A percentile compares a stretch with the other conserved stretches of the same genome.
Evolutionary conservation across 495 filamentous ascomycete genomes (phyloP).

Genomic region (Cairneyella variabilis): DNA sequence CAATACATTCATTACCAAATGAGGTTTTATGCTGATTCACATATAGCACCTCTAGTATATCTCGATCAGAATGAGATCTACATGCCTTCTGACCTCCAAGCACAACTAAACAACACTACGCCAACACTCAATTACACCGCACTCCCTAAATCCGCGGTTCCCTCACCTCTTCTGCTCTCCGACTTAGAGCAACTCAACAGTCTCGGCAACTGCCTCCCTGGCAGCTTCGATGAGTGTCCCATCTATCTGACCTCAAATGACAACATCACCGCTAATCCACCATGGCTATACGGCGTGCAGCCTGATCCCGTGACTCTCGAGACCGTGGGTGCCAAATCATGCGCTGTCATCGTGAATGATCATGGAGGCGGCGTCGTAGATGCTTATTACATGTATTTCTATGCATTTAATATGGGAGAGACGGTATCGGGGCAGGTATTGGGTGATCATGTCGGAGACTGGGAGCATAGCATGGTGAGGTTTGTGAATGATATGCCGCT

Average conservation of each 20-base stretch:
- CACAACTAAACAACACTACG: slow-evolving; percentile 50
- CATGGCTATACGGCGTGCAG: slow-evolving; percentile 38
- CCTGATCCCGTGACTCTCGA: slow-evolving; percentile 5
- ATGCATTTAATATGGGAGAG: slow-evolving; percentile 54
- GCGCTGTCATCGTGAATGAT: slow-evolving; percentile 50
- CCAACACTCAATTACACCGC: slow-evolving; percentile 50
- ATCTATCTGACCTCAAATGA: slow-evolving; percentile 54
- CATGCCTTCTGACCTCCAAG: slow-evolving; percentile 53
- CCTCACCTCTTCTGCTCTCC: slow-evolving; percentile 44
- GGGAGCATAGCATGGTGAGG: slow-evolving; percentile 48
- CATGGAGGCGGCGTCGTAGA: slow-evolving; percentile 49
- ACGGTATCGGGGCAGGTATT: slow-evolving; percentile 47
- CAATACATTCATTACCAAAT: not conserved
- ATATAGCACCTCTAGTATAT: slow-evolving; percentile 10
- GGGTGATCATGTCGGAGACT: slow-evolving; percentile 63
- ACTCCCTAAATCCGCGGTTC: slow-evolving; percentile 32
- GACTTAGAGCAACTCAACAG: slow-evolving; percentile 53
- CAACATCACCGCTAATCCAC: slow-evolving; percentile 45
- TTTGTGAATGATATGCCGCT: slow-evolving; percentile 55
- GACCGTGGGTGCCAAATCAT: not conserved
- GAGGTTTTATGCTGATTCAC: not conserved
- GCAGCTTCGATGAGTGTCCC: not conserved
- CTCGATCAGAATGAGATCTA: slow-evolving; percentile 57
- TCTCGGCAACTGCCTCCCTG: slow-evolving; percentile 23
- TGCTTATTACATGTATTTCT: slow-evolving; percentile 70